Evolutionary conservation across 352 stramenopile genomes (phyloP), one percentile per base, ranked within the genome.

Genomic region (Ochromonadaceae sp.): DNA sequence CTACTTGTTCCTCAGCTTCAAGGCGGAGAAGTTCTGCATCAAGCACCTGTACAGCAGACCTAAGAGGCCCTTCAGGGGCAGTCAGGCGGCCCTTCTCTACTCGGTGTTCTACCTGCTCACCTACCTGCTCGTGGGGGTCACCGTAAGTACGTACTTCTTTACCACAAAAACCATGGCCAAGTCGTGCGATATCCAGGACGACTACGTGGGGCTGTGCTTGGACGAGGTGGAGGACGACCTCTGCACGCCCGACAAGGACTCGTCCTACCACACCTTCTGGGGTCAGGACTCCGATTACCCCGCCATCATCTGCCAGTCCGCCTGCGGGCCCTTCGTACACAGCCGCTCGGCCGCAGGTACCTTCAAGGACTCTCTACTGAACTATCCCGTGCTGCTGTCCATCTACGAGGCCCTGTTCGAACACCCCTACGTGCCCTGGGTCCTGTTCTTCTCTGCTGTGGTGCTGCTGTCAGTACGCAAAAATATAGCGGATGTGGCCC

Each of bases 161-260:
- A 50, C 52, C 9, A 50, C 52, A 31, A 60, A 60, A 52, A 60
- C 52, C 7, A 47, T 60, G 7, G 28, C 32, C 3, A 60, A 60
- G 25, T 14, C 26, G 20, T 60, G 52, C 25, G 52, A 60, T 52
- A 44, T 60, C 14, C 52, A 60, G 47, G 52, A 60, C 47, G 28
- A 41, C 9, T 48, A 28, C 32, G 25, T 60, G 30, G 9, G 22
- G 22, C 30, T 60, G 25, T 60, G 52, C 47, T 4, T 20, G 15
- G 10, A 7, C 9, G 52, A 14, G 17, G 22, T 2, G 5, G 5
- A 20, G 32, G 31, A 41, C 25, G 25, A 60, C 31, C 25, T 20
- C 9, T 60, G 52, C 25, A 60, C 26, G 9, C 30, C 47, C 20
- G 52, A 60, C 32, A 26, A 15, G 4, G 34, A 35, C 20, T 28